A percentile compares a stretch with the other conserved stretches of the same genome.
These are phyloP conservation scores for Psilocybe mexicana DNA, from an alignment of 1,284 basidiomycete genomes.

Conservation along the genomic window DNA sequence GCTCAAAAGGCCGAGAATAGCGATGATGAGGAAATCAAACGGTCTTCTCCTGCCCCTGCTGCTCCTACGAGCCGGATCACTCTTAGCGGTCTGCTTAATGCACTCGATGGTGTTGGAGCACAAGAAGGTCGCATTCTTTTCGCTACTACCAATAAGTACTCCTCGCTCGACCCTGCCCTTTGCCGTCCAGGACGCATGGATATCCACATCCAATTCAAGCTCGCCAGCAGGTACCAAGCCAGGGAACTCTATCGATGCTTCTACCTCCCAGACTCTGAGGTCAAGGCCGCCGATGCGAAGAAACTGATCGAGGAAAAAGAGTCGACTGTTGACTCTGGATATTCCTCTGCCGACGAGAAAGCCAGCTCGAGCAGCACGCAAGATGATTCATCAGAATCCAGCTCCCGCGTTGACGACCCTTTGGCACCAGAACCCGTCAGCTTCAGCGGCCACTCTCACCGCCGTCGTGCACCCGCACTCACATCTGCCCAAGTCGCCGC, in stretches of 20 bases:
- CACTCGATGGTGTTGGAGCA: slow-evolving; percentile 73
- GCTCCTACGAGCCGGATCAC: slow-evolving; percentile 45
- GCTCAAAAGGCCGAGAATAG: slow-evolving; percentile 12
- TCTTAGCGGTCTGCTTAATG: slow-evolving; percentile 72
- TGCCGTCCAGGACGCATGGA: slow-evolving; percentile 81
- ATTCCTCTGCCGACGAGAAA: slow-evolving; percentile 28
- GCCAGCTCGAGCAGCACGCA: neutral
- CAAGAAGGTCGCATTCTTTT: slow-evolving; percentile 78
- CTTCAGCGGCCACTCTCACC: slow-evolving; percentile 29
- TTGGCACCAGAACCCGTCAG: slow-evolving; percentile 7
- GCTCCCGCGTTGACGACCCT: neutral
- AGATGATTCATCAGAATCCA: slow-evolving; percentile 14
- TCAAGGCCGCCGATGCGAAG: slow-evolving; percentile 14
- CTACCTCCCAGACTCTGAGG: slow-evolving; percentile 49
- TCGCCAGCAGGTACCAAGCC: slow-evolving; percentile 68
- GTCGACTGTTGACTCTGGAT: slow-evolving; percentile 28
- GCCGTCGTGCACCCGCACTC: slow-evolving; percentile 29
- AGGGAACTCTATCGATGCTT: slow-evolving; percentile 64
- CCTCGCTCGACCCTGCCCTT: slow-evolving; percentile 67
- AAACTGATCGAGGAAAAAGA: slow-evolving; percentile 12
- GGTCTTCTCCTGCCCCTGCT: slow-evolving; percentile 9
- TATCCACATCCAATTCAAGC: slow-evolving; percentile 71
- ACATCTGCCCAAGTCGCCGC: slow-evolving; percentile 23
- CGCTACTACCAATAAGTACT: slow-evolving; percentile 75
- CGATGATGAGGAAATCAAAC: slow-evolving; percentile 7